Evolutionary conservation across 345 rosid genomes (phyloP), one percentile per base, ranked within the genome.

Genomic region (Geranium rotundifolium): DNA sequence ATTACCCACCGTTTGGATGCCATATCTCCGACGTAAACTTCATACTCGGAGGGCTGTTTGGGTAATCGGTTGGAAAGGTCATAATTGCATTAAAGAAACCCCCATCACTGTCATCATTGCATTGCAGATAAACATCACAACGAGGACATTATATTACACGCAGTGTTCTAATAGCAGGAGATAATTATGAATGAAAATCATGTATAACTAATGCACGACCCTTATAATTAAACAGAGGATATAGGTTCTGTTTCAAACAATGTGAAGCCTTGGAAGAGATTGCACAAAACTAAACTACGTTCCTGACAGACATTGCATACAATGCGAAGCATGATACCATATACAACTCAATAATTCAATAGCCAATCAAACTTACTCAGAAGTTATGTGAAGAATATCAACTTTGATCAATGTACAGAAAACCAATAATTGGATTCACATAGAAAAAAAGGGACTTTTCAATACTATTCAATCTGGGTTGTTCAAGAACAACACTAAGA

Each of bases 71-170:
- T n/a, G 97, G 99, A 71, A 93, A 93, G 65, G 84, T 84, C 97
- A 93, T 88, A 30, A 90, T 77, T 31, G 97, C 97, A 76, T 88
- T 88, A 69, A 90, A 93, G 72, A 86, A 93, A 19, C 99, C 99
- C 72, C 99, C 99, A 67, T 93, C 97, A 71, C 99, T 93, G 79
- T 75, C 67, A 65, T 30, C 54, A 65, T 3, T 66, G n/a, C 20
- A 31, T n/a, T 49, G n/a, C 19, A 20, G 54, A 71, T 16, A 65
- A 54, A 54, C 12, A 63, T 41, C 19, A 59, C 19, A 63, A 50
- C 31, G 10, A 68, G 20, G 20, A n/a, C 18, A 41, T 34, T n/a
- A n/a, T n/a, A n/a, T n/a, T n/a, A n/a, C n/a, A n/a, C n/a, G n/a
- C n/a, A n/a, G n/a, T n/a, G n/a, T n/a, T n/a, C n/a, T n/a, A n/a